Evolutionary conservation across 441 rosid species (phyloP), one percentile per base, ranked within the genome.

Genomic region (Adansonia rubrostipa): DNA sequence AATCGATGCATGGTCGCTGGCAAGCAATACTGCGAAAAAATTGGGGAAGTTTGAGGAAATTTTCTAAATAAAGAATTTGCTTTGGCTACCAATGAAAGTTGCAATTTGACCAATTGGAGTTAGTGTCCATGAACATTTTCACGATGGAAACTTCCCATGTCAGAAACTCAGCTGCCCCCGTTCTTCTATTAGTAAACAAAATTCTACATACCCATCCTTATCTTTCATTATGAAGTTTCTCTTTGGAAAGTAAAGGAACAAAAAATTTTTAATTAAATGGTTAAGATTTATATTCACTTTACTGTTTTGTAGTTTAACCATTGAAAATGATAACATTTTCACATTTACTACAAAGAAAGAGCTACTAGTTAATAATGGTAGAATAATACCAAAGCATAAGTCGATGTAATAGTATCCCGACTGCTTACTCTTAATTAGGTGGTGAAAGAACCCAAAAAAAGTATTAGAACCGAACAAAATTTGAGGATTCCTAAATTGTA

Each of bases 1-100:
- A 66, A n/a, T 42, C 2, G 47, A 62, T 65, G 70, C 70, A 40
- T 42, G 24, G 70, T n/a, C 42, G 51, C 28, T 66, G 51, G 71
- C 71, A 66, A 66, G 71, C 71, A 66, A 19, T n/a, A 20, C 9
- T 33, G 57, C 36, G 4, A 40, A 47, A 20, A 68, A 1, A 5
- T 45, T 68, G 42, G 54, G 15, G 36, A 33, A 68, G 13, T 5
- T 66, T 47, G 40, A 9, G 3, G 19, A 47, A 40, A 20, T 68
- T 57, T 68, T 68, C 57, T 5, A 47, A 62, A 28, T 28, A 8
- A 62, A 62, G 9, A 62, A 2, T 62, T 62, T 28, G 9, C 9
- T 62, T 28, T 11, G 67, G 67, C 33, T 11, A 28, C 67, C 67
- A 28, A 62, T 28, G 17, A 28, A 62, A 17, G 8, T 33, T 62